Evolutionary conservation across 2,329 filamentous ascomycete species (phyloP).

Genomic region (Trichoderma semiorbis): DNA sequence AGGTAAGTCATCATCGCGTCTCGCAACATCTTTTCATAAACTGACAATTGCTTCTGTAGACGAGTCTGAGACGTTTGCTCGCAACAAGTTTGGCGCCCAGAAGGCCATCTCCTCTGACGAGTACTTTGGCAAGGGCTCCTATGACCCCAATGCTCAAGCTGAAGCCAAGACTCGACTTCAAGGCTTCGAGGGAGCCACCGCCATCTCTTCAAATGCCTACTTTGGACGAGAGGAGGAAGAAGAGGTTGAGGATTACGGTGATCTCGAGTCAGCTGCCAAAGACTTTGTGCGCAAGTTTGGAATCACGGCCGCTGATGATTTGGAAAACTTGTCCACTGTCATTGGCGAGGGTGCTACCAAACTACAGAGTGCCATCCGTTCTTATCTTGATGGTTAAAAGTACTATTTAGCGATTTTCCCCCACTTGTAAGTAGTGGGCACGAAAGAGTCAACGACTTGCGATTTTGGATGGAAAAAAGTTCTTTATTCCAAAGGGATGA

Average conservation of each 20-base stretch:
- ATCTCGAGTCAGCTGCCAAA: slow-evolving; percentile 88
- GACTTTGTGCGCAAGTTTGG: slow-evolving; percentile 95
- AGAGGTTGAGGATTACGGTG: slow-evolving; percentile 75
- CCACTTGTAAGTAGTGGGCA: neutral
- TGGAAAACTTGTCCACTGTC: slow-evolving; percentile 82
- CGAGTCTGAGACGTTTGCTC: slow-evolving; percentile 79
- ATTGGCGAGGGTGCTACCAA: slow-evolving; percentile 81
- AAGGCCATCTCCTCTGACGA: slow-evolving; percentile 98
- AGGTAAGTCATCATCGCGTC: slow-evolving; percentile 47
- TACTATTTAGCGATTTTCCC: neutral
- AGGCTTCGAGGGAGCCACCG: slow-evolving; percentile 86
- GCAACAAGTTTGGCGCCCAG: slow-evolving; percentile 83
- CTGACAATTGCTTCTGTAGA: slow-evolving; percentile 37
- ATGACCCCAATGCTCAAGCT: slow-evolving; percentile 72
- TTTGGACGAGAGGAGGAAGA: slow-evolving; percentile 92
- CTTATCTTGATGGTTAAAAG: slow-evolving; percentile 56
- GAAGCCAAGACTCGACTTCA: slow-evolving; percentile 86
- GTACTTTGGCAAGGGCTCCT: slow-evolving; percentile 90
- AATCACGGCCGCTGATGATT: slow-evolving; percentile 89
- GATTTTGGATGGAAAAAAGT: neutral
- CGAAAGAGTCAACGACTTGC: neutral
- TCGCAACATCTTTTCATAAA: neutral
- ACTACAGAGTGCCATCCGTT: slow-evolving; percentile 72
- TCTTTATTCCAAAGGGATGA: neutral
- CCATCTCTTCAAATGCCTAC: slow-evolving; percentile 96